phyloP scores from a whole-genome alignment of 345 rosid genomes.

The Pistacia atlantica region DNA sequence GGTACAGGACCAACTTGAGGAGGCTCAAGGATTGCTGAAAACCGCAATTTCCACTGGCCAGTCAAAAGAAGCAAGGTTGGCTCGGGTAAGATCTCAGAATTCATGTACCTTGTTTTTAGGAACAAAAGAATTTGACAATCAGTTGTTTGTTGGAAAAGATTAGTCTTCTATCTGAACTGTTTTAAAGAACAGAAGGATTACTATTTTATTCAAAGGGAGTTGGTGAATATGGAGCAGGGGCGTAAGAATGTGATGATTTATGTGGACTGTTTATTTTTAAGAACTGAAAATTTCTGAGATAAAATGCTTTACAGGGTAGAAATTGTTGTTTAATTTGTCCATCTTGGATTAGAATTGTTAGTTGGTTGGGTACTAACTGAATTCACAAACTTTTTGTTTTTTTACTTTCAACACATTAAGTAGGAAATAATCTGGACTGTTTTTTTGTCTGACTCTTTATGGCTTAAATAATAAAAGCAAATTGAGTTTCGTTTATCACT shows the following conservation, averaged over 20 bases:
- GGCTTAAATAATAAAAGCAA: background rate
- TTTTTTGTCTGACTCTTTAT: background rate
- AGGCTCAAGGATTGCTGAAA: conserved; percentile 98
- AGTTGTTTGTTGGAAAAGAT: background rate
- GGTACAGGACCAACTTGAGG: conserved; percentile 89
- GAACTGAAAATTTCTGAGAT: background rate
- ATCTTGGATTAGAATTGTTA: conserved; percentile 1
- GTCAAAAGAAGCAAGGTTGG: conserved; percentile 97
- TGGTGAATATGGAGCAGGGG: background rate
- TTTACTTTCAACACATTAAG: background rate
- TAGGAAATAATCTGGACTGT: background rate
- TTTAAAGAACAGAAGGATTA: background rate
- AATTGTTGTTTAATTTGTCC: background rate
- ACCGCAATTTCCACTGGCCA: conserved; percentile 81
- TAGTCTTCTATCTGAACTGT: background rate
- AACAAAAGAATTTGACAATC: conserved; percentile 3
- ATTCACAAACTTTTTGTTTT: background rate
- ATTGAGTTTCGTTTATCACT: background rate
- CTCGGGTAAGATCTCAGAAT: conserved; percentile 70
- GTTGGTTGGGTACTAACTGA: background rate
- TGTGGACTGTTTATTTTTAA: background rate
- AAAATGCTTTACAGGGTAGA: background rate
- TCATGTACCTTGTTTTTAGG: background rate
- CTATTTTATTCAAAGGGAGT: background rate
- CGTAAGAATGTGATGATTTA: background rate